Conservation (phyloP, 1,139 yeast species). For the Debaryomycetaceae sp. region DNA sequence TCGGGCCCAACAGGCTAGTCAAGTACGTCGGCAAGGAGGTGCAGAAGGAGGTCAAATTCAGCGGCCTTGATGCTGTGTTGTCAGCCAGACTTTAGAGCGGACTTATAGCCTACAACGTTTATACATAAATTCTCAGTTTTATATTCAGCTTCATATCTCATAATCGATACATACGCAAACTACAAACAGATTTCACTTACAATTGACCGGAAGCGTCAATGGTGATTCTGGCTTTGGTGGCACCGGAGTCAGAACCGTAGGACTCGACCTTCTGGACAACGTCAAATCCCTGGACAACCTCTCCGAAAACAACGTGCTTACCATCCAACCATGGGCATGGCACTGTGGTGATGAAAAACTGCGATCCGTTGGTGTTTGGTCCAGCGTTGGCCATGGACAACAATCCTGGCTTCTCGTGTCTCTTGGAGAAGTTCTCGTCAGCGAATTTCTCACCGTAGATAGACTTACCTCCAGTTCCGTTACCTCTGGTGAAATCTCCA, state of each 20-base stretch:
- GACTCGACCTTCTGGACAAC: slow-evolving; percentile 89
- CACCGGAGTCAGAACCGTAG: slow-evolving; percentile 81
- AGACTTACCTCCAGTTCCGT: slow-evolving; percentile 98
- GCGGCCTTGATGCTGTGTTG: slow-evolving; percentile 23
- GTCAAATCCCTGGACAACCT: slow-evolving; percentile 87
- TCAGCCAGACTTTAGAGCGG: slow-evolving; percentile 8
- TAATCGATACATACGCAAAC: neutral
- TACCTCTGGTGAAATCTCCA: slow-evolving; percentile 94
- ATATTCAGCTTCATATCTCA: neutral
- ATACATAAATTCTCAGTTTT: neutral
- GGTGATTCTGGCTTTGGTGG: slow-evolving; percentile 72
- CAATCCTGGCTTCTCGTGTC: slow-evolving; percentile 89
- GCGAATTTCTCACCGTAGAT: slow-evolving; percentile 95
- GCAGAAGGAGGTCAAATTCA: slow-evolving; percentile 20
- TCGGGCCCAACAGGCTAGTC: slow-evolving; percentile 25
- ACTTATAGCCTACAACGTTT: neutral
- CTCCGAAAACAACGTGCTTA: slow-evolving; percentile 98
- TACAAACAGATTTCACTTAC: slow-evolving; percentile 22
- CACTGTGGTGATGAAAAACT: slow-evolving; percentile 97
- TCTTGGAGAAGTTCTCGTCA: slow-evolving; percentile 88
- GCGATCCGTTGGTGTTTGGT: slow-evolving; percentile 99
- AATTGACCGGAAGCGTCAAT: slow-evolving; percentile 86
- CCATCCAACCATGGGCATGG: slow-evolving; percentile 97
- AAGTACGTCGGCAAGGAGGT: slow-evolving; percentile 25
- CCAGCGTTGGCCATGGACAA: slow-evolving; percentile 99